These are phyloP conservation scores for Penicillium coprophilum DNA, from an alignment of 495 filamentous ascomycete genomes.

Conservation along the genomic window DNA sequence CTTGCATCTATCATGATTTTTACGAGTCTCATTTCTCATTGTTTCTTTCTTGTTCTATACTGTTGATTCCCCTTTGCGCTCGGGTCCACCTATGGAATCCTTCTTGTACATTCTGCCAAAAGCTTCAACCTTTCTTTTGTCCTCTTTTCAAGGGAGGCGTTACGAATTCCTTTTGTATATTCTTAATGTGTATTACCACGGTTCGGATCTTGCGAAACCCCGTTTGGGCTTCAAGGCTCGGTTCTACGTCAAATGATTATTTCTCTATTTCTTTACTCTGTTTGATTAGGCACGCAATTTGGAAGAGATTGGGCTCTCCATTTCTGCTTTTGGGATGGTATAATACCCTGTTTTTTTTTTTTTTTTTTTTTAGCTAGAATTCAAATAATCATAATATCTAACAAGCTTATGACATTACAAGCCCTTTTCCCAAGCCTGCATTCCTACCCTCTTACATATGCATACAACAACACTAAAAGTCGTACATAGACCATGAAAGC, in stretches of 20 bases:
- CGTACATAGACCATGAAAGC: background rate
- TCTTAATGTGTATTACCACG: conserved; percentile 43
- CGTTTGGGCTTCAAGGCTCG: conserved; percentile 9
- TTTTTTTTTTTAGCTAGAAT: conserved; percentile 2
- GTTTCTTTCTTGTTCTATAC: conserved; percentile 20
- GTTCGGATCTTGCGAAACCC: conserved; percentile 26
- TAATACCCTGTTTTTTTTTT: conserved; percentile 5
- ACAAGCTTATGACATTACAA: background rate
- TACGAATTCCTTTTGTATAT: conserved; percentile 34
- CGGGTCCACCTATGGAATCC: conserved; percentile 14
- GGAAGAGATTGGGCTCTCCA: background rate
- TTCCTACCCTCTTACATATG: background rate
- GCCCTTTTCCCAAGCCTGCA: background rate
- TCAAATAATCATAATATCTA: background rate
- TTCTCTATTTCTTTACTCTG: conserved; percentile 6
- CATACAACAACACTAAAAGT: background rate
- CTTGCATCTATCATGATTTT: conserved; percentile 12
- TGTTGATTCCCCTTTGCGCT: conserved; percentile 24
- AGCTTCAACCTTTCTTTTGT: conserved; percentile 23
- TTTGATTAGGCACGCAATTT: background rate
- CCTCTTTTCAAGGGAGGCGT: conserved; percentile 27
- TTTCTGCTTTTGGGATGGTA: background rate
- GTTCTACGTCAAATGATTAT: conserved; percentile 12
- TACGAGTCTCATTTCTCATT: conserved; percentile 16
- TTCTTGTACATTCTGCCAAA: conserved; percentile 36